Evolutionary conservation across 1,139 yeast genomes (phyloP), one percentile per base, ranked within the genome.

Genomic region (Yamadazyma dushanensis): DNA sequence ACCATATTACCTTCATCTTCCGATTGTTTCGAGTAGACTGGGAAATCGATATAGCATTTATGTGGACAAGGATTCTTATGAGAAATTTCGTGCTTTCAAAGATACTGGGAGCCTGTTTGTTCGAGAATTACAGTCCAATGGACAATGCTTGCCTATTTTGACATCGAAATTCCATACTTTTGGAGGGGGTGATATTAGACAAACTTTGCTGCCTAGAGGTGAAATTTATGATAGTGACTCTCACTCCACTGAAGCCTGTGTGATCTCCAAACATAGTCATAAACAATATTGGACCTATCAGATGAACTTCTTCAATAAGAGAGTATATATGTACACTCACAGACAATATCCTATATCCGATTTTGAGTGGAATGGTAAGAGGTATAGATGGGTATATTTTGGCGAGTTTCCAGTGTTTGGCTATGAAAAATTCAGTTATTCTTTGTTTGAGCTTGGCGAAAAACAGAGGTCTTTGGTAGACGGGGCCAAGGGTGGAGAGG

Each of bases 341-440:
- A 18, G 19, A 3, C 3, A 27, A 8, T 29, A 26, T 13, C 44
- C 41, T 3, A 35, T 38, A 5, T 11, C 13, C 9, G 41, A 40
- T 29, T 40, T 40, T 23, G 18, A 5, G 5, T 20, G 11, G 24
- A 22, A 27, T 7, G 38, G 33, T 2, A 33, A 22, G 20, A 19
- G 37, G 23, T 38, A 38, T 17, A 22, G 44, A 27, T 40, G 41
- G 44, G 22, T 33, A 2, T 31, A 28, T 19, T 28, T 32, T 15
- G 11, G 23, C 3, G 16, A 29, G n/a, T n/a, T n/a, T n/a, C n/a
- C n/a, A n/a, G n/a, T n/a, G n/a, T n/a, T n/a, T n/a, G n/a, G n/a
- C n/a, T n/a, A n/a, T n/a, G n/a, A 25, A 19, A 24, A 22, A 5
- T 32, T 24, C 17, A 24, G 15, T 14, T 38, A 35, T 17, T 24